Evolutionary conservation across 371 early-diverging fungal species (phyloP).

Genomic region (Mucor plumbeus): DNA sequence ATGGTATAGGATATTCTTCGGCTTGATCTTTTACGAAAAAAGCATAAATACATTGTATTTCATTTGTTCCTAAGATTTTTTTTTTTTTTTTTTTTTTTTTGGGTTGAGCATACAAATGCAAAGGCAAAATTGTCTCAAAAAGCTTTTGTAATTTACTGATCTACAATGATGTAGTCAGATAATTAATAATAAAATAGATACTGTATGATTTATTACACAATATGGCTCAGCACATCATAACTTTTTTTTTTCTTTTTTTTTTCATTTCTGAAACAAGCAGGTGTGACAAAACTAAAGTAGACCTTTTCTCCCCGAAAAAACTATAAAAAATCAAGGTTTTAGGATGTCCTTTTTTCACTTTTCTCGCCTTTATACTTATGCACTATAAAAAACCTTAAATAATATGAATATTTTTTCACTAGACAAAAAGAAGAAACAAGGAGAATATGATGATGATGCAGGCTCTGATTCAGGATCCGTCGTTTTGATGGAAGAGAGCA

Average conservation of each 20-base stretch:
- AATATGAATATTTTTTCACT: not conserved
- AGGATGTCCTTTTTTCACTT: not conserved
- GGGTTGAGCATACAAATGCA: too few species aligned
- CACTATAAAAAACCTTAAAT: not conserved
- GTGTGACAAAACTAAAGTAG: not conserved
- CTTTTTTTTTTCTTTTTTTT: too few species aligned
- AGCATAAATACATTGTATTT: too few species aligned
- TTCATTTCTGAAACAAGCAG: constrained; percentile 3
- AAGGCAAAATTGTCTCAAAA: too few species aligned
- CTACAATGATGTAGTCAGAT: too few species aligned
- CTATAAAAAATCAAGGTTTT: not conserved
- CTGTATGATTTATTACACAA: not conserved
- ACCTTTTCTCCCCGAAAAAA: not conserved
- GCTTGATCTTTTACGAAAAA: too few species aligned
- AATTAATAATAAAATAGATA: too few species aligned
- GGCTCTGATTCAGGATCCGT: constrained; percentile 12
- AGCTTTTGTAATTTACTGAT: too few species aligned
- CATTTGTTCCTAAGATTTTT: too few species aligned
- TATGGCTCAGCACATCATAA: not conserved
- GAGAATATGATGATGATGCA: not conserved
- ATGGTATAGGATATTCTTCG: too few species aligned
- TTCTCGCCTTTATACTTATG: too few species aligned
- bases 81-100: too few species aligned
- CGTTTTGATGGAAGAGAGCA: not conserved
- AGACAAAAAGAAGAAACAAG: constrained; percentile 12